Percentiles rank a stretch among this genome's conserved stretches.
These are phyloP conservation scores for Diaporthe velutina DNA, from an alignment of 2,329 filamentous ascomycete species.

Conservation along the genomic window DNA sequence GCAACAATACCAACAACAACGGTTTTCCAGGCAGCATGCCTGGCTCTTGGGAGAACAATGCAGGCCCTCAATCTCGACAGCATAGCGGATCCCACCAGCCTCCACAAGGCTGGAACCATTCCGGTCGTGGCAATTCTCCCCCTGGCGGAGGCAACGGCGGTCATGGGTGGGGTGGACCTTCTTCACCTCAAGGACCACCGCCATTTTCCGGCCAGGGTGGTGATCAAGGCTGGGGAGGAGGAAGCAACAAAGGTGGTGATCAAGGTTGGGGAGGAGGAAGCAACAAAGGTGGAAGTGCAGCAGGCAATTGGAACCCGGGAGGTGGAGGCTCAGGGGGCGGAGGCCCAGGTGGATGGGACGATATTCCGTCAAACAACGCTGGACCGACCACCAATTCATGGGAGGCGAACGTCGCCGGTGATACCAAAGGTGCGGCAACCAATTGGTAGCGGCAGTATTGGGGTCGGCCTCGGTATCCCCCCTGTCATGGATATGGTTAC, in stretches of 20 bases:
- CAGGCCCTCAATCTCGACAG: background rate
- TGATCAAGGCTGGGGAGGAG: constrained; percentile 8
- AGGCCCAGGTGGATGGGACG: constrained; percentile 3
- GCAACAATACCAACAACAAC: constrained; percentile 11
- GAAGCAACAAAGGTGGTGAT: constrained; percentile 4
- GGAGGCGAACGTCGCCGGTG: background rate
- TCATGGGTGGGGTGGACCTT: background rate
- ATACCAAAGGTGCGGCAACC: constrained; percentile 30
- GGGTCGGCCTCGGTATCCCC: constrained; percentile 7
- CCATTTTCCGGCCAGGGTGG: background rate
- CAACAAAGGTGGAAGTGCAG: background rate
- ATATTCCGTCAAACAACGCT: constrained; percentile 31
- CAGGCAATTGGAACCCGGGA: background rate
- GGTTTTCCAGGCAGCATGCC: constrained; percentile 9
- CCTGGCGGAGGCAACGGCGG: background rate
- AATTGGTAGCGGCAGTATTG: constrained; percentile 34
- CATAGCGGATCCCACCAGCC: constrained; percentile 8
- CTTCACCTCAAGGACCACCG: background rate
- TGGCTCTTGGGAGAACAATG: constrained; percentile 24
- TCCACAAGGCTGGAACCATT: constrained; percentile 5
- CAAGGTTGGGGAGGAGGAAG: constrained; percentile 12
- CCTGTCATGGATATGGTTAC: background rate
- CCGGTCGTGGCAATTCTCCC: background rate
- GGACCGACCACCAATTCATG: constrained; percentile 14
- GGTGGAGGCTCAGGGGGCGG: background rate